A percentile compares a stretch with the other conserved stretches of the same genome.
Conservation (phyloP, 2,329 filamentous ascomycete genomes). For the Ophiobolus disseminans region DNA sequence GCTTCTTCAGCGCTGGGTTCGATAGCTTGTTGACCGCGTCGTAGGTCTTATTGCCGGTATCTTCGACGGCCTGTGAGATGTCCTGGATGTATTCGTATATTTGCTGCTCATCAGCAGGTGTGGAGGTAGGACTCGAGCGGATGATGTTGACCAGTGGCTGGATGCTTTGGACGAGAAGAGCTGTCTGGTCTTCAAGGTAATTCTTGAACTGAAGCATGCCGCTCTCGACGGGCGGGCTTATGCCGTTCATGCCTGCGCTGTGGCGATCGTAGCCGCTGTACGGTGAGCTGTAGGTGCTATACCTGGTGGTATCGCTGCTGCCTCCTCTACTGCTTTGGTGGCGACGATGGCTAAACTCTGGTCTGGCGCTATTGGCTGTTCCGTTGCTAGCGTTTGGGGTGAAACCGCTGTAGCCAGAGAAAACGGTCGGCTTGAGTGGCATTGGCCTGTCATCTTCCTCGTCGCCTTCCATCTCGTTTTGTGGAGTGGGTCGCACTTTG, state of each 20-base stretch:
- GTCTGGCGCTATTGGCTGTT: slow-evolving; percentile 14
- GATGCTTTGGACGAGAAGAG: slow-evolving; percentile 78
- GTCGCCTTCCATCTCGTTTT: slow-evolving; percentile 77
- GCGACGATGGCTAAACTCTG: slow-evolving; percentile 24
- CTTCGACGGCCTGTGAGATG: slow-evolving; percentile 74
- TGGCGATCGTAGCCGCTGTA: slow-evolving; percentile 46
- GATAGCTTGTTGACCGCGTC: slow-evolving; percentile 57
- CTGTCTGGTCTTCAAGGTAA: slow-evolving; percentile 84
- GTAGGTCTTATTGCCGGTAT: slow-evolving; percentile 71
- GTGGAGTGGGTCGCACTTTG: slow-evolving; percentile 80
- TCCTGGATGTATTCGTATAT: slow-evolving; percentile 73
- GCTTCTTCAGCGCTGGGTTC: slow-evolving; percentile 61
- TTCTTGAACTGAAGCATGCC: slow-evolving; percentile 69
- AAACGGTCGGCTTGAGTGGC: slow-evolving; percentile 39
- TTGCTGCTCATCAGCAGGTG: slow-evolving; percentile 48
- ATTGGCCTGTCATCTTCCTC: slow-evolving; percentile 51
- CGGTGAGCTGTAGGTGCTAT: slow-evolving; percentile 46
- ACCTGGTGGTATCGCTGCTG: slow-evolving; percentile 45
- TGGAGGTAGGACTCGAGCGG: slow-evolving; percentile 50
- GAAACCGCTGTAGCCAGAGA: slow-evolving; percentile 29
- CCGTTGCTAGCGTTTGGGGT: slow-evolving; percentile 30
- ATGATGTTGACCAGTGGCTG: slow-evolving; percentile 79
- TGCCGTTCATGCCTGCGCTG: slow-evolving; percentile 35
- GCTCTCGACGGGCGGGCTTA: slow-evolving; percentile 31
- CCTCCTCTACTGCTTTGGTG: slow-evolving; percentile 45